Base-by-base conservation (phyloP, 2,329 filamentous ascomycete species). In the Thelonectria olida region DNA sequence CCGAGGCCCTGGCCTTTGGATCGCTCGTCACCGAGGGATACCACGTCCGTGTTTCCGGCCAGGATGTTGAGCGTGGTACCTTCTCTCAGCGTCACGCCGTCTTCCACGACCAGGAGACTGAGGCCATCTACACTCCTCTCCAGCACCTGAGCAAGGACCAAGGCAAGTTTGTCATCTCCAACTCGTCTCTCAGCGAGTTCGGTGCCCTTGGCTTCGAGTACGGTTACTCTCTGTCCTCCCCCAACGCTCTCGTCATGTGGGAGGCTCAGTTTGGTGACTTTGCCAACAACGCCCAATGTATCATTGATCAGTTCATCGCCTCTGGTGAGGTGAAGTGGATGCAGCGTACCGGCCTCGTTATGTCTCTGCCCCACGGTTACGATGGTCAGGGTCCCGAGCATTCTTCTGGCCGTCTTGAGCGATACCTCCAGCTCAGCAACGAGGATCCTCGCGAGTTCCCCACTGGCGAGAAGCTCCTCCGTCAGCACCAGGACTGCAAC, bases 241-340 rank as follows among this genome's bases (percentile, higher is more conserved):
- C 96, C 59, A 97, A 97, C 76, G 95, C 96, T 36, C 88, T 99
- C 23, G 95, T 99, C 72, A 97, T 99, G 89, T 99, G 96, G 96
- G 96, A 99, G 82, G 96, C 96, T 36, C 96, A 99, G 80, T 99
- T 99, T 74, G 96, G 96, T 85, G 96, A 99, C 81, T 99, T 99
- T 74, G 96, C 96, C 85, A 99, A 99, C 87, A 99, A 97, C 75
- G 95, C 96, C 42, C 96, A 99, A 82, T 97, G 93, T 78, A 96
- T 99, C 80, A 96, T 99, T 75, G 96, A 99, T 79, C 96, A 99
- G 81, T 99, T 99, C 82, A 90, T 99, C 72, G 95, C 96, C 51
- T 97, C 96, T 64, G 96, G 96, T 76, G 96, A 99, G 82, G 90
- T 92, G 67, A 99, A 99, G 84, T 99, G 96, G 96, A 91, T 98